A percentile compares a stretch with the other conserved stretches of the same genome.
phyloP scores from a whole-genome alignment of 441 rosid species.

The Omphalea diandra region DNA sequence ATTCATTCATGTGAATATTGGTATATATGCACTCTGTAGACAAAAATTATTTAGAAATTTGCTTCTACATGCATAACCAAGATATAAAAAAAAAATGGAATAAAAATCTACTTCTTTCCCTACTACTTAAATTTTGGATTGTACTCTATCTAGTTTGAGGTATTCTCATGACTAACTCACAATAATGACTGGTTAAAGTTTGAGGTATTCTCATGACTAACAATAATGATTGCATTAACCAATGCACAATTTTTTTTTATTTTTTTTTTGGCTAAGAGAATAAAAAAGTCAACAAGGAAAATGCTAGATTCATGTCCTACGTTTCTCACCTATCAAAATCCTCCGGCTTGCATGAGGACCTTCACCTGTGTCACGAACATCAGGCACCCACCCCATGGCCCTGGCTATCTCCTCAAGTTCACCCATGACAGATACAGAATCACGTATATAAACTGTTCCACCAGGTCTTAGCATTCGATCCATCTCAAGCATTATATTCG shows the following conservation, averaged over 20 bases:
- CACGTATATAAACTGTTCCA: constrained; percentile 76
- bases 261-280: background rate
- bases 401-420: constrained; percentile 72
- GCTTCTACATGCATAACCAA: too few relatives aligned
- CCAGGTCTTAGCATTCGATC: constrained; percentile 91
- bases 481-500: constrained; percentile 92
- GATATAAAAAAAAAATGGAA: background rate
- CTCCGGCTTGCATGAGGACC: constrained; percentile 90
- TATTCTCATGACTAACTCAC: background rate
- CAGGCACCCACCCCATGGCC: constrained; percentile 71
- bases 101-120: background rate
- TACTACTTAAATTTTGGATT: background rate
- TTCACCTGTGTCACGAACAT: constrained; percentile 68
- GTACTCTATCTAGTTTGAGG: background rate
- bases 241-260: background rate
- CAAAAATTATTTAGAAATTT: too few relatives aligned
- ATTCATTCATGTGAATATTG: too few relatives aligned
- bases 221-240: background rate
- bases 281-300: background rate
- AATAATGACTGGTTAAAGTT: background rate
- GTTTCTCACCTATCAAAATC: constrained; percentile 67
- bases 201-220: too few relatives aligned
- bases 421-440: constrained; percentile 55
- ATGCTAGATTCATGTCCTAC: constrained; percentile 25
- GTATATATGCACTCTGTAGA: too few relatives aligned